Base-by-base conservation (phyloP, 352 stramenopile genomes). In the Thraustotheca clavata region DNA sequence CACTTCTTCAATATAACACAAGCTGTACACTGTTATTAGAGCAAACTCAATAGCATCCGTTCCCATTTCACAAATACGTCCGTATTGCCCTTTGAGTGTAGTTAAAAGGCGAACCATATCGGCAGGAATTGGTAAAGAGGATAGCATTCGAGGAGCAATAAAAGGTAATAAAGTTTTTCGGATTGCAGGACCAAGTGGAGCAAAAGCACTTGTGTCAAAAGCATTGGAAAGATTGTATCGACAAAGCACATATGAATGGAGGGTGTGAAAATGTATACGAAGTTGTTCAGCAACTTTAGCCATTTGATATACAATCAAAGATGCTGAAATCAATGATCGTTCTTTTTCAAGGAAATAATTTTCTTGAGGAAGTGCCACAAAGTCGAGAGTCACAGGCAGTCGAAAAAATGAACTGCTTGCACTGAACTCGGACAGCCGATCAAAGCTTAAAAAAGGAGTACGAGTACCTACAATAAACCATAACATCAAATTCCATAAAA, bases 361-460 rank as follows among this genome's bases (percentile, higher is more conserved):
- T 27, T 65, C 57, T 55, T 65, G 38, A n/a, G 46, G 11, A n/a
- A 22, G 29, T 9, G 24, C 38, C 3, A 65, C n/a, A 5, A 65
- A 27, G 41, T 65, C 57, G n/a, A 65, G 41, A 31, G 57, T 65
- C 26, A 65, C 14, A 2, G 57, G 57, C 27, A 65, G 57, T 18
- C 57, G 57, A 46, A 55, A 65, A 7, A 36, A 24, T n/a, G 57
- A 16, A 43, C 57, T 65, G 24, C 57, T 33, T 14, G 57, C 36
- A 4, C 36, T 55, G 20, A 65, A 65, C 26, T 65, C 57, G 4
- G 38, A 40, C 18, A 65, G 26, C 11, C 20, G 35, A 12, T 65
- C 57, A 55, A 65, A 65, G 18, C 57, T 49, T 33, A 65, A 36
- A 26, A 65, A 65, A 16, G 57, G 57, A 9, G 47, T 35, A 16